These are phyloP conservation scores for Rhizopogon salebrosus DNA, from an alignment of 768 basidiomycete genomes.

Conservation along the genomic window DNA sequence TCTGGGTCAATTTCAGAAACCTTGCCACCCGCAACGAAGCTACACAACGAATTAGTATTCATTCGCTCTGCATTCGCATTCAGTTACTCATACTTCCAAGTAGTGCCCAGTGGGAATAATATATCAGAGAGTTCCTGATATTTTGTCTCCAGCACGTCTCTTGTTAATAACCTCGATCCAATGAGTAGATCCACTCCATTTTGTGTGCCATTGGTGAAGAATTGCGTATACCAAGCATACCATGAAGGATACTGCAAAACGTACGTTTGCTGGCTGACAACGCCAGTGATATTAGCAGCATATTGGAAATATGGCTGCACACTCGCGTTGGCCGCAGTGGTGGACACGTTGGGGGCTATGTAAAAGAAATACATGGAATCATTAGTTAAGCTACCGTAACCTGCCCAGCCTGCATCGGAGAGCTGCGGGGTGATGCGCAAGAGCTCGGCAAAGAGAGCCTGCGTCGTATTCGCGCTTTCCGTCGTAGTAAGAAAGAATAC, in stretches of 20 bases:
- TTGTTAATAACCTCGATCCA: conserved; percentile 30
- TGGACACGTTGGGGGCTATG: conserved; percentile 31
- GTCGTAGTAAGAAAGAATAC: conserved; percentile 26
- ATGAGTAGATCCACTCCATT: conserved; percentile 25
- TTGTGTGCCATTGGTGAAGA: conserved; percentile 3
- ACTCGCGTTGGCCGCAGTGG: conserved; percentile 29
- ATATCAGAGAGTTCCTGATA: conserved; percentile 19
- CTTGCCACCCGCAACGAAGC: conserved; percentile 40
- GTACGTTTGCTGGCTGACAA: conserved; percentile 17
- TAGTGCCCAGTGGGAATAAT: background rate
- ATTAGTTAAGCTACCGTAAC: conserved; percentile 20
- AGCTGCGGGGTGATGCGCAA: conserved; percentile 29
- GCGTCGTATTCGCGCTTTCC: conserved; percentile 22
- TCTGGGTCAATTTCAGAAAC: conserved; percentile 33
- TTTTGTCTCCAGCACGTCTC: conserved; percentile 19
- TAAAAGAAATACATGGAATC: conserved; percentile 12
- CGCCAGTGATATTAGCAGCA: conserved; percentile 11
- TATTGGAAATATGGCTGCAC: conserved; percentile 29
- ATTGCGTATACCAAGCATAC: conserved; percentile 15
- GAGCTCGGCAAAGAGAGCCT: conserved; percentile 30
- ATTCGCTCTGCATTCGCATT: background rate
- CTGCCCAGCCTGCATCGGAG: conserved; percentile 43
- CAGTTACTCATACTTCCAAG: conserved; percentile 4
- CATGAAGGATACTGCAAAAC: conserved; percentile 21
- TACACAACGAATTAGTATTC: conserved; percentile 15